phyloP scores from a whole-genome alignment of 2,329 filamentous ascomycete genomes.

The Pyrenophora seminiperda region DNA sequence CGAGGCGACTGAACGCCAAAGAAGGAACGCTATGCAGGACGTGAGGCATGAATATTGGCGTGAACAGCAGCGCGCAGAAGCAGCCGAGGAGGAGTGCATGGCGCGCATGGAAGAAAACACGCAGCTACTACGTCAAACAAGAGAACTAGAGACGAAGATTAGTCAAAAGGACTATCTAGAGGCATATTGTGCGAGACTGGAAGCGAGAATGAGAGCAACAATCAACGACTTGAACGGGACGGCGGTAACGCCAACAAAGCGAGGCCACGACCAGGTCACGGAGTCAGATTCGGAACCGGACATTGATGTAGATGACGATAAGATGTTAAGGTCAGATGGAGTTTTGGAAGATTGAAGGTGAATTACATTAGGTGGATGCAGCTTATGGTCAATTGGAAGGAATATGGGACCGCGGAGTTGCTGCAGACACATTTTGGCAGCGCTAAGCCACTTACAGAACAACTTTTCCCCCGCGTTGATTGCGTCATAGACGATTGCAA shows the following conservation, averaged over 20 bases:
- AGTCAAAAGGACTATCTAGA: neutral
- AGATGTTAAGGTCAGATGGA: neutral
- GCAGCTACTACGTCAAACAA: neutral
- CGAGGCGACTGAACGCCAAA: neutral
- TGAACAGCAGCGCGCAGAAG: constrained; percentile 3
- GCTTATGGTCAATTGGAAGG: neutral
- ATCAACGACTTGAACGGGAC: neutral
- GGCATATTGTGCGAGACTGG: constrained; percentile 4
- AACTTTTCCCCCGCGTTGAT: constrained; percentile 7
- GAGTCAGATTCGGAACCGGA: neutral
- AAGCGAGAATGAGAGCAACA: neutral
- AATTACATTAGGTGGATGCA: neutral
- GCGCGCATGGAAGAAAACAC: neutral
- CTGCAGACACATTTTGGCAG: constrained; percentile 4
- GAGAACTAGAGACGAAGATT: neutral
- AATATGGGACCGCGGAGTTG: constrained; percentile 2
- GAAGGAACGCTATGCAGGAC: neutral
- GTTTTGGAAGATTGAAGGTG: too few relatives aligned
- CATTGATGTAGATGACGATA: neutral
- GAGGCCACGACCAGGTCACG: neutral
- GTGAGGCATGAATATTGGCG: neutral
- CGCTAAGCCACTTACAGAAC: constrained; percentile 8
- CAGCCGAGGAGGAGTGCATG: constrained; percentile 1
- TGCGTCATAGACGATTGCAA: constrained; percentile 15
- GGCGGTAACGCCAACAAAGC: neutral